Percentiles rank a stretch among this genome's conserved stretches.
phyloP scores from a whole-genome alignment of 805 yeast species.

The Blastobotrys terrestris region DNA sequence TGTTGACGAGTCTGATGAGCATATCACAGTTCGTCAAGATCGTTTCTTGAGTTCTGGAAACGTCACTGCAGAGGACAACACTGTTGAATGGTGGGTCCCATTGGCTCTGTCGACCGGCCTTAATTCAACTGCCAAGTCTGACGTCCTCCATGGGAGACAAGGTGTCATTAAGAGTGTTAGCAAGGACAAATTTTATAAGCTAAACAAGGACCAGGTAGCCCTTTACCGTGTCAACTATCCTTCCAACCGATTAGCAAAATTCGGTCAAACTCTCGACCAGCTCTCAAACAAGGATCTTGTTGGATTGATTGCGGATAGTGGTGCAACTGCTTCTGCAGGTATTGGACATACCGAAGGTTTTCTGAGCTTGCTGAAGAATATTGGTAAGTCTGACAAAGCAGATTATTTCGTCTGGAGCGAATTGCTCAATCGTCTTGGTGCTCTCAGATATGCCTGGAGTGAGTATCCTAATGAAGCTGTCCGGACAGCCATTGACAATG shows the following conservation, averaged over 20 bases:
- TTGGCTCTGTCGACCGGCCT: conserved; percentile 24
- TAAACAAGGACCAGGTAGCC: conserved; percentile 70
- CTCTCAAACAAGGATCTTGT: conserved; percentile 72
- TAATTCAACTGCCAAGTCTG: conserved; percentile 14
- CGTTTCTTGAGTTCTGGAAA: conserved; percentile 74
- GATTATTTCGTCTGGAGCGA: conserved; percentile 56
- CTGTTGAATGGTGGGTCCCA: conserved; percentile 46
- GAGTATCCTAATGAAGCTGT: conserved; percentile 33
- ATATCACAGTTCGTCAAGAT: conserved; percentile 57
- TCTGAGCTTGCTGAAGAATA: conserved; percentile 40
- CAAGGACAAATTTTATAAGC: conserved; percentile 36
- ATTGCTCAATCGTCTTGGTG: conserved; percentile 36
- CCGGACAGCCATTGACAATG: conserved; percentile 43
- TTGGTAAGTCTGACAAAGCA: conserved; percentile 29
- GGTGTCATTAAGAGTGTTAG: conserved; percentile 14
- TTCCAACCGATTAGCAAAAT: conserved; percentile 60
- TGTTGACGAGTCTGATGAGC: conserved; percentile 41
- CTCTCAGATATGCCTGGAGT: conserved; percentile 31
- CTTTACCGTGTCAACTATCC: conserved; percentile 69
- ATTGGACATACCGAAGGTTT: conserved; percentile 54
- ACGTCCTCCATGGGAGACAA: conserved; percentile 13
- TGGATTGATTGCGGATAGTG: conserved; percentile 77
- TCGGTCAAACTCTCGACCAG: conserved; percentile 52
- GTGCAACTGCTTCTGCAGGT: conserved; percentile 65
- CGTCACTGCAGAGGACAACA: conserved; percentile 68